phyloP scores from a whole-genome alignment of 2,329 filamentous ascomycete genomes.

The Alternaria brassicae region DNA sequence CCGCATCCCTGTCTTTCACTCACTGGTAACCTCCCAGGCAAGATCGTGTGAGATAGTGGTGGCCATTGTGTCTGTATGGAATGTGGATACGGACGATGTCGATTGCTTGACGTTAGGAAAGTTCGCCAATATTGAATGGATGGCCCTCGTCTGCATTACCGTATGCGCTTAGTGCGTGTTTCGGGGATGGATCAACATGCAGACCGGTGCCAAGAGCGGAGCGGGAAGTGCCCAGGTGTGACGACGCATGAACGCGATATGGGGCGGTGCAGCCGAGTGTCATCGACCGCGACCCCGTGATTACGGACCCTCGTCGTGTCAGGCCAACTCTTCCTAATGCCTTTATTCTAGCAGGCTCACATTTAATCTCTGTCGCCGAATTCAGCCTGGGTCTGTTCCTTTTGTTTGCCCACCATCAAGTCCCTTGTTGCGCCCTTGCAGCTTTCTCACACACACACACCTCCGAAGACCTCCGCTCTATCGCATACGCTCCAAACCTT shows the following conservation, averaged over 20 bases:
- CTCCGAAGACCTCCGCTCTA: slow-evolving; percentile 28
- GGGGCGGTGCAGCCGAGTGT: slow-evolving; percentile 22
- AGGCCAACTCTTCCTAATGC: slow-evolving; percentile 4
- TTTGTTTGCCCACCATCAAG: slow-evolving; percentile 16
- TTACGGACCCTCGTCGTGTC: slow-evolving; percentile 12
- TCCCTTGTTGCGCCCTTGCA: slow-evolving; percentile 11
- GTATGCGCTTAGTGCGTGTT: slow-evolving; percentile 33
- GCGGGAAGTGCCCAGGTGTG: slow-evolving; percentile 19
- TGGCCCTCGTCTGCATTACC: slow-evolving; percentile 38
- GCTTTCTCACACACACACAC: slow-evolving; percentile 18
- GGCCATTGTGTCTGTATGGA: slow-evolving; percentile 55
- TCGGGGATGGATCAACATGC: slow-evolving; percentile 32
- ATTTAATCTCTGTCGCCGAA: slow-evolving; percentile 13
- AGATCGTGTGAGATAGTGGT: slow-evolving; percentile 81
- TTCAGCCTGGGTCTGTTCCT: slow-evolving; percentile 12
- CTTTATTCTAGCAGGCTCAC: slow-evolving; percentile 3
- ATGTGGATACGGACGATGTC: slow-evolving; percentile 39
- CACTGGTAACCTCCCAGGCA: slow-evolving; percentile 95
- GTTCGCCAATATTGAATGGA: slow-evolving; percentile 33
- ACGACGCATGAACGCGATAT: slow-evolving; percentile 21
- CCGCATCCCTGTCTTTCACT: slow-evolving; percentile 55
- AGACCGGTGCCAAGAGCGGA: slow-evolving; percentile 18
- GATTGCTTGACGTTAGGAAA: slow-evolving; percentile 22
- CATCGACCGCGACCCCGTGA: slow-evolving; percentile 20
- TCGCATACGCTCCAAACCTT: slow-evolving; percentile 9